phyloP scores from a whole-genome alignment of 1,139 yeast genomes.

The Hemisphaericaspora xylofermentans region DNA sequence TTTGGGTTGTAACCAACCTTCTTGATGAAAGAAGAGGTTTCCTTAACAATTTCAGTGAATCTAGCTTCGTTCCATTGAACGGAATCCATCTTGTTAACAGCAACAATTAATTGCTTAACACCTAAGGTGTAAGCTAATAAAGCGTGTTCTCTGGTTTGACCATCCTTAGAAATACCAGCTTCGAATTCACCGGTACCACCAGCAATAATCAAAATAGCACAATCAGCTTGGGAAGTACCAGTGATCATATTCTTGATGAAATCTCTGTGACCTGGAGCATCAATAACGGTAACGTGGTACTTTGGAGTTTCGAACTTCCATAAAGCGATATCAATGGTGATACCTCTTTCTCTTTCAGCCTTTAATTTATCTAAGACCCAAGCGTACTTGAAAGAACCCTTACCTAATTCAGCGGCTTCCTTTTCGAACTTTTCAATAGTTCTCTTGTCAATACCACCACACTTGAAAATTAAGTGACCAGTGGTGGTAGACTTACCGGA shows the following conservation, averaged over 20 bases:
- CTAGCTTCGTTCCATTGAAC: conserved; percentile 82
- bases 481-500: conserved; percentile 93
- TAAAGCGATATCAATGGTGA: conserved; percentile 91
- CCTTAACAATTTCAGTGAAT: conserved; percentile 81
- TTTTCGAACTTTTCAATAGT: conserved; percentile 98
- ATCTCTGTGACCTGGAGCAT: conserved; percentile 97
- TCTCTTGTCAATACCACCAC: conserved; percentile 93
- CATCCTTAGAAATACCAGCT: conserved; percentile 93
- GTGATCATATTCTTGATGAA: conserved; percentile 94
- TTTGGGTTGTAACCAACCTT: conserved; percentile 93
- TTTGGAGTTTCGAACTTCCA: conserved; percentile 97
- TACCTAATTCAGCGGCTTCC: conserved; percentile 98
- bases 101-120: conserved; percentile 85
- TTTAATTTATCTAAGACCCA: conserved; percentile 94
- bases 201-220: conserved; percentile 87
- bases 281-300: conserved; percentile 89
- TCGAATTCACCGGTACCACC: conserved; percentile 94
- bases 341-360: conserved; percentile 98
- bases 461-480: conserved; percentile 98
- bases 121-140: conserved; percentile 87
- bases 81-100: conserved; percentile 93
- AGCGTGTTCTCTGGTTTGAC: conserved; percentile 95
- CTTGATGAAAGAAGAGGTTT: conserved; percentile 85
- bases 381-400: conserved; percentile 98
- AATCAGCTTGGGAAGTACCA: conserved; percentile 93